These are phyloP conservation scores for Gymnopus androsaceus DNA, from an alignment of 1,284 basidiomycete genomes.

Conservation along the genomic window DNA sequence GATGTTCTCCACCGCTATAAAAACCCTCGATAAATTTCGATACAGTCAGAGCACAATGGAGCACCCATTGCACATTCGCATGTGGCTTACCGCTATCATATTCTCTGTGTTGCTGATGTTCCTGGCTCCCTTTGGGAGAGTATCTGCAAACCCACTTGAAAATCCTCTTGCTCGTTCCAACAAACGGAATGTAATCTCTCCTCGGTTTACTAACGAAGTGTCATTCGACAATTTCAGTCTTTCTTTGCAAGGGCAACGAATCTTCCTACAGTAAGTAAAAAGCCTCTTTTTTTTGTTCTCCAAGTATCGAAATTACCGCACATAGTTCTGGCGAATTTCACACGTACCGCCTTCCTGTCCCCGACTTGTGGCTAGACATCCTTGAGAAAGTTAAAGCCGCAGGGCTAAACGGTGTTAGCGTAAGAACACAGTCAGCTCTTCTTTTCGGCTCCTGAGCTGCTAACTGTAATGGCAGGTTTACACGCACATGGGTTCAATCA, in stretches of 20 bases:
- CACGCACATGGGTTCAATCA: conserved; percentile 72
- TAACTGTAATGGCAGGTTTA: no score
- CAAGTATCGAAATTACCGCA: not conserved
- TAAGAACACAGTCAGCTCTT: no score
- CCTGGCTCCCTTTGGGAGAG: not conserved
- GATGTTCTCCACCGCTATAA: no score
- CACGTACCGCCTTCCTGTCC: conserved; percentile 79
- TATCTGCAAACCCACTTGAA: not conserved
- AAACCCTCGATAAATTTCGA: not conserved
- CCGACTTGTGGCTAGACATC: conserved; percentile 78
- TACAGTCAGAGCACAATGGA: not conserved
- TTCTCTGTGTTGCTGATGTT: not conserved
- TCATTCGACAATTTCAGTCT: conserved; percentile 63
- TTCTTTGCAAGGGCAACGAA: conserved; percentile 52
- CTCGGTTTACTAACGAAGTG: conserved; percentile 38
- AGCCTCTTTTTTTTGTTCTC: not conserved
- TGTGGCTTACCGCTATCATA: not conserved
- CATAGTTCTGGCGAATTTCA: conserved; percentile 77
- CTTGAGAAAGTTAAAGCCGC: conserved; percentile 81
- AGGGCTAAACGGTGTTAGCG: conserved; percentile 74
- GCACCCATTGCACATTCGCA: not conserved
- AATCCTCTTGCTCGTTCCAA: not conserved
- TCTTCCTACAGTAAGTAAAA: conserved; percentile 55
- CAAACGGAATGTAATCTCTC: not conserved
- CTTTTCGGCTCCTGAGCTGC: no score